Percentiles rank a stretch among this genome's conserved stretches.
Evolutionary conservation across 805 yeast species (phyloP).

Genomic region (Ogataea sp.): DNA sequence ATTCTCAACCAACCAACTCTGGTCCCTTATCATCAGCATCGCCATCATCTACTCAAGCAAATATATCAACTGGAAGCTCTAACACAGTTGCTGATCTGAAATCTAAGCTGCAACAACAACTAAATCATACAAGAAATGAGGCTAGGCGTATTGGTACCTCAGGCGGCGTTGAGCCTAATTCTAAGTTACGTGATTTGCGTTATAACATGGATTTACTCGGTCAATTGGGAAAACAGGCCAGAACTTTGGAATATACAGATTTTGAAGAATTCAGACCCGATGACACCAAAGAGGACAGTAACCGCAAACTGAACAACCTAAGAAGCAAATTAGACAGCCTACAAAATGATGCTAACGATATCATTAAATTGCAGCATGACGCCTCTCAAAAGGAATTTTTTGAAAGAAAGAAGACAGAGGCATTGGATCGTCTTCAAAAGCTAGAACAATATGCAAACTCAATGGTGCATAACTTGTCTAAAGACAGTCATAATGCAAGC

Average conservation of each 20-base stretch:
- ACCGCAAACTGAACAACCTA: conserved; percentile 45
- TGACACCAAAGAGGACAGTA: conserved; percentile 30
- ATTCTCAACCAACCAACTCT: conserved; percentile 27
- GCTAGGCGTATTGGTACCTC: conserved; percentile 28
- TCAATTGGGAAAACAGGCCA: conserved; percentile 74
- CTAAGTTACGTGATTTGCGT: conserved; percentile 64
- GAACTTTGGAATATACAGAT: conserved; percentile 80
- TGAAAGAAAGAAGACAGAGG: conserved; percentile 52
- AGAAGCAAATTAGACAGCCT: conserved; percentile 51
- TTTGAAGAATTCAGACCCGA: conserved; percentile 42
- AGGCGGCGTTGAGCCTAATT: conserved; percentile 63
- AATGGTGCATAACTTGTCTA: conserved; percentile 13
- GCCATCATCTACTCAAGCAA: conserved; percentile 12
- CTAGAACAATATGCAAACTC: conserved; percentile 39
- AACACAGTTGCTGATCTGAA: conserved; percentile 21
- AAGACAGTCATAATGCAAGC: background rate
- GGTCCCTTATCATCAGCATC: conserved; percentile 20
- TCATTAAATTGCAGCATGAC: conserved; percentile 52
- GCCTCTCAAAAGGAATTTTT: conserved; percentile 44
- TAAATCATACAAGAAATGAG: conserved; percentile 39
- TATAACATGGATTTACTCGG: conserved; percentile 82
- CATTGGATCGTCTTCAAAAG: conserved; percentile 63
- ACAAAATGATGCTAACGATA: conserved; percentile 70
- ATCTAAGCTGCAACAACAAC: conserved; percentile 34
- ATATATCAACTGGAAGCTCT: conserved; percentile 7